Evolutionary conservation across 169 alveolate genomes (phyloP).

Genomic region (Eimeria necatrix): DNA sequence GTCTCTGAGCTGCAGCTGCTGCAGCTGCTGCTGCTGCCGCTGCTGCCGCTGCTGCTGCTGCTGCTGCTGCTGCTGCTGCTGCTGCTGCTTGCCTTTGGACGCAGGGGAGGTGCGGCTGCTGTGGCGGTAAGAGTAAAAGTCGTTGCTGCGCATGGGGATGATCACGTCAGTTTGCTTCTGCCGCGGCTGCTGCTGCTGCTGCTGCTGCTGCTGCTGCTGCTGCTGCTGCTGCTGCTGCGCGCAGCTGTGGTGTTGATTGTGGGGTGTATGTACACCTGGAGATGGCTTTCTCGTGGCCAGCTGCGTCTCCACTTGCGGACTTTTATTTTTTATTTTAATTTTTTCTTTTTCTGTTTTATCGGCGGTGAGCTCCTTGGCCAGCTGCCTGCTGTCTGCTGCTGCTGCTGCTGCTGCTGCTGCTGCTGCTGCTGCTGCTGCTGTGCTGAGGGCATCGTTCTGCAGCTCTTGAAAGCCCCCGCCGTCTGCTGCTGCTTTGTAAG

Average conservation of each 20-base stretch:
- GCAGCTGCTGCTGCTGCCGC: neutral
- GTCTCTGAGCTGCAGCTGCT: constrained; percentile 5
- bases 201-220: constrained; percentile 31
- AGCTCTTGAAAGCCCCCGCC: no score
- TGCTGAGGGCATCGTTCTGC: neutral
- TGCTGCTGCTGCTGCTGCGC: constrained; percentile 1
- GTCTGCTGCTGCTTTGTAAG: neutral
- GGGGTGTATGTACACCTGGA: neutral
- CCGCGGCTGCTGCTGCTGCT: constrained; percentile 5
- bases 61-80: no score
- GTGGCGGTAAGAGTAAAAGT: constrained; percentile 4
- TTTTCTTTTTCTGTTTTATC: neutral
- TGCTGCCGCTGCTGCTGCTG: no score
- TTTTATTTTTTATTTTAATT: neutral
- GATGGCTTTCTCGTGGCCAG: neutral
- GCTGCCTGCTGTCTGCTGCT: neutral
- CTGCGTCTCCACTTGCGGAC: neutral
- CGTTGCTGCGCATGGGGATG: constrained; percentile 53
- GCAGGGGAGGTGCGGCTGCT: neutral
- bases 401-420: neutral
- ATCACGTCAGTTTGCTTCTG: neutral
- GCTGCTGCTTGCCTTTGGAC: no score
- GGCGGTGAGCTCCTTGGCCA: neutral
- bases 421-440: neutral
- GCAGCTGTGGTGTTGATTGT: neutral